Evolutionary conservation across 2,329 filamentous ascomycete genomes (phyloP).

Genomic region (Trichophyton mentagrophytes): DNA sequence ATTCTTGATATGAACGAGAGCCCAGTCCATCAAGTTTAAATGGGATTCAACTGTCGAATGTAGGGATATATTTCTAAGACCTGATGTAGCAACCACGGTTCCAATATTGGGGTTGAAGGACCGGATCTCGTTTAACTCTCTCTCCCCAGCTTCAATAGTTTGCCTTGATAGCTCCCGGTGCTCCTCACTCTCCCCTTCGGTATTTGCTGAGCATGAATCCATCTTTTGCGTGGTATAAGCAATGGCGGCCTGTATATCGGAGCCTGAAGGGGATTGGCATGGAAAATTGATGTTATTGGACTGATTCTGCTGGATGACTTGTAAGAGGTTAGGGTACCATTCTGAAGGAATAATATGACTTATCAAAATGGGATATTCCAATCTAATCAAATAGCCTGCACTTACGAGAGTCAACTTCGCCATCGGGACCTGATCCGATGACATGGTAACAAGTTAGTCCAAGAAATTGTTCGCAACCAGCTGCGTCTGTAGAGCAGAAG

Average conservation of each 20-base stretch:
- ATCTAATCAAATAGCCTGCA: no score
- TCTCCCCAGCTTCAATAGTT: background rate
- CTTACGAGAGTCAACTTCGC: background rate
- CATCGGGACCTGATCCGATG: background rate
- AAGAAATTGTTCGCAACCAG: background rate
- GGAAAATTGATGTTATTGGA: background rate
- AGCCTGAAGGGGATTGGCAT: background rate
- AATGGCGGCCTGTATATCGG: background rate
- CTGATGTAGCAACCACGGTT: background rate
- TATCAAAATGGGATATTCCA: no score
- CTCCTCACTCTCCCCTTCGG: background rate
- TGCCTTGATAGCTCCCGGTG: background rate
- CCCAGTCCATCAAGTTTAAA: background rate
- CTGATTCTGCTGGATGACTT: background rate
- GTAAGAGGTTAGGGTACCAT: background rate
- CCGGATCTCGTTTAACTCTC: background rate
- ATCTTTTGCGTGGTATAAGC: background rate
- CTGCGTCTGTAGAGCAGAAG: background rate
- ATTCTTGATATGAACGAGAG: background rate
- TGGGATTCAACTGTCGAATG: background rate
- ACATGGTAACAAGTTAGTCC: constrained; percentile 7
- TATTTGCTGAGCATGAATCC: background rate
- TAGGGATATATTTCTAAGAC: background rate
- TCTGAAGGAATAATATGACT: background rate
- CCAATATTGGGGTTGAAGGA: constrained; percentile 3